Evolutionary conservation across 495 filamentous ascomycete genomes (phyloP).

Genomic region (Halenospora varia): DNA sequence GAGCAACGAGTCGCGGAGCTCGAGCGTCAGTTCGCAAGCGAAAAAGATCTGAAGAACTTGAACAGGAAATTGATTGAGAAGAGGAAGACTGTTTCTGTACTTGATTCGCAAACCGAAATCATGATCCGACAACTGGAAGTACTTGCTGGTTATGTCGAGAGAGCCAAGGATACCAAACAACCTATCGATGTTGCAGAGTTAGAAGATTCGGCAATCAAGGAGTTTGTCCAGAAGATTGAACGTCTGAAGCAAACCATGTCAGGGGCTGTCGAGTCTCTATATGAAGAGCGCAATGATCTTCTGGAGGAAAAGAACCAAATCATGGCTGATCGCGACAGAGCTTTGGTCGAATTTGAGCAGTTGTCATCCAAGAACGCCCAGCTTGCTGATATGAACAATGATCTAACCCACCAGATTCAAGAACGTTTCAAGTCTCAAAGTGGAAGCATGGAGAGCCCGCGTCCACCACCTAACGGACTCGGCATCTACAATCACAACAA

Average conservation of each 20-base stretch:
- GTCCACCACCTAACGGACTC: constrained; percentile 64
- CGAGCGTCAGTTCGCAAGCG: constrained; percentile 63
- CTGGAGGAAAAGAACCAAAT: constrained; percentile 77
- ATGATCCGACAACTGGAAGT: constrained; percentile 88
- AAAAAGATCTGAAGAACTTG: constrained; percentile 76
- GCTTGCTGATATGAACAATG: constrained; percentile 89
- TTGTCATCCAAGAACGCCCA: constrained; percentile 90
- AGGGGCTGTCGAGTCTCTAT: constrained; percentile 76
- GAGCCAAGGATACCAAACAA: constrained; percentile 67
- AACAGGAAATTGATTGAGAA: constrained; percentile 89
- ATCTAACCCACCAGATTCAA: constrained; percentile 90
- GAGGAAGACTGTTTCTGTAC: constrained; percentile 90
- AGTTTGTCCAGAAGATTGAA: constrained; percentile 84
- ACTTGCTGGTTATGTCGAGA: constrained; percentile 60
- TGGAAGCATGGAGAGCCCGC: constrained; percentile 43
- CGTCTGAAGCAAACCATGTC: constrained; percentile 76
- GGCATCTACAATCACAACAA: constrained; percentile 77
- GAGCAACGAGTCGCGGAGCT: constrained; percentile 79
- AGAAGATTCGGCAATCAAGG: constrained; percentile 78
- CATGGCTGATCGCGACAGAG: constrained; percentile 79
- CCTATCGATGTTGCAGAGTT: constrained; percentile 71
- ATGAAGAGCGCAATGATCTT: constrained; percentile 75
- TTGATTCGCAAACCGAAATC: constrained; percentile 93
- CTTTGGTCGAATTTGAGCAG: constrained; percentile 91
- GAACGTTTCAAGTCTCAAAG: constrained; percentile 81